Conservation (phyloP, 139 green algal species). For the Parachlorella kessleri region DNA sequence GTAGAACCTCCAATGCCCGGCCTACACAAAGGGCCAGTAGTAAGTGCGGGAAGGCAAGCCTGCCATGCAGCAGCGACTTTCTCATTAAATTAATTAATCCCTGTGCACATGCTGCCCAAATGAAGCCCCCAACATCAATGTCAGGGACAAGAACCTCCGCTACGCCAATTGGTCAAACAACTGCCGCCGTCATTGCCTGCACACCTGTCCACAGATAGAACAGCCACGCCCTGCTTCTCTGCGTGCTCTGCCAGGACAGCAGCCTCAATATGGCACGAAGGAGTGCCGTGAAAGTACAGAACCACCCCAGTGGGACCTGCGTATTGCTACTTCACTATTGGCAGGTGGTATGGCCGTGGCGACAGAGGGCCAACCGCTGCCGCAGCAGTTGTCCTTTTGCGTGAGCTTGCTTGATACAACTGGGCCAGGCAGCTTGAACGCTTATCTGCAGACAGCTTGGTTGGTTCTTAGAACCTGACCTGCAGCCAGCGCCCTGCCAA, state of each 20-base stretch:
- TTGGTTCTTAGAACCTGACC: no score
- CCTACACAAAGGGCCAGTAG: not conserved
- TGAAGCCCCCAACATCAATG: not conserved
- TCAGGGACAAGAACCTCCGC: not conserved
- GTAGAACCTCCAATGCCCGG: not conserved
- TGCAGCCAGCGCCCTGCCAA: not conserved
- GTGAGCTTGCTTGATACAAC: not conserved
- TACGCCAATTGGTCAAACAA: no score
- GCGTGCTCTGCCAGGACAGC: not conserved
- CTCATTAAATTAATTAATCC: not conserved
- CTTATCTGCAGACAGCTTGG: no score
- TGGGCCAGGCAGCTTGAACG: not conserved
- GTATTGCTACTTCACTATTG: not conserved
- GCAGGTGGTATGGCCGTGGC: not conserved
- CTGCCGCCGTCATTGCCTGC: no score
- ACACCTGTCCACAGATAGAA: slow-evolving; percentile 1
- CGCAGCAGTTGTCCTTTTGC: no score
- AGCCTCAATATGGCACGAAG: not conserved
- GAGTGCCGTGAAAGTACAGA: slow-evolving; percentile 7
- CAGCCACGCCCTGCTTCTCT: not conserved
- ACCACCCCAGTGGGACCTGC: not conserved
- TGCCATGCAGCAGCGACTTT: not conserved
- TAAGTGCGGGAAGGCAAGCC: no score
- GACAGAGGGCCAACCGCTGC: not conserved
- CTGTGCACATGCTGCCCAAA: not conserved